Evolutionary conservation across 2,329 filamentous ascomycete genomes (phyloP).

Genomic region (Westerdykella aurantiaca): DNA sequence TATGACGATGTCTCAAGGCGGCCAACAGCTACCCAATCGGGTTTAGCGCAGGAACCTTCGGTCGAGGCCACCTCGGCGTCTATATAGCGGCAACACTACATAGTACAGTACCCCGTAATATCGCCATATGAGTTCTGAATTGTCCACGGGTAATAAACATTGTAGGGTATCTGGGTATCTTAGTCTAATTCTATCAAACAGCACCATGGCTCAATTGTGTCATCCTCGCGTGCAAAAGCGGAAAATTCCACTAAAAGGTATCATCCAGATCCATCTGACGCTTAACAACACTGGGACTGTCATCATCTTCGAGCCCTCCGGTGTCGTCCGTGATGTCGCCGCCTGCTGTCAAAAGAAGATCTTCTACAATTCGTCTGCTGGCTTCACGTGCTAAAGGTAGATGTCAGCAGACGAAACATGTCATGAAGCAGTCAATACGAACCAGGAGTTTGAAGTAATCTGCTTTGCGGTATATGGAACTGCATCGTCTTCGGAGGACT

Average conservation of each 20-base stretch:
- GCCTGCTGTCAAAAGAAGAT: slow-evolving; percentile 70
- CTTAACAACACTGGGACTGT: slow-evolving; percentile 46
- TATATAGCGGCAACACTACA: too few relatives aligned
- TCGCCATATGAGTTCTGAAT: too few relatives aligned
- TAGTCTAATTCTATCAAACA: slow-evolving; percentile 1
- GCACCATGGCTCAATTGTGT: background rate
- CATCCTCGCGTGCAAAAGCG: too few relatives aligned
- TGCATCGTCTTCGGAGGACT: slow-evolving; percentile 93
- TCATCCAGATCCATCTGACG: slow-evolving; percentile 44
- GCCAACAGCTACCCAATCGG: background rate
- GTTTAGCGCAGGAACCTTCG: slow-evolving; percentile 3
- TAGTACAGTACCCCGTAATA: too few relatives aligned
- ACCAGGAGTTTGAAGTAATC: slow-evolving; percentile 76
- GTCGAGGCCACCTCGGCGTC: background rate
- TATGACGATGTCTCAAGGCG: too few relatives aligned
- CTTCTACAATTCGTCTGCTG: slow-evolving; percentile 73
- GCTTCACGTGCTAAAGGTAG: slow-evolving; percentile 61
- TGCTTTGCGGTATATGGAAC: slow-evolving; percentile 71
- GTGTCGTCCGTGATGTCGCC: slow-evolving; percentile 48
- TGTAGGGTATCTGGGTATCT: slow-evolving; percentile 1
- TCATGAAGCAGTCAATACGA: slow-evolving; percentile 23
- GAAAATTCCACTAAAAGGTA: slow-evolving; percentile 35
- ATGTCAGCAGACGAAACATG: slow-evolving; percentile 6
- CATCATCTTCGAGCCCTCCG: slow-evolving; percentile 37
- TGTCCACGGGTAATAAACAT: too few relatives aligned